phyloP scores from a whole-genome alignment of 805 yeast species.

The Yarrowia alimentaria region DNA sequence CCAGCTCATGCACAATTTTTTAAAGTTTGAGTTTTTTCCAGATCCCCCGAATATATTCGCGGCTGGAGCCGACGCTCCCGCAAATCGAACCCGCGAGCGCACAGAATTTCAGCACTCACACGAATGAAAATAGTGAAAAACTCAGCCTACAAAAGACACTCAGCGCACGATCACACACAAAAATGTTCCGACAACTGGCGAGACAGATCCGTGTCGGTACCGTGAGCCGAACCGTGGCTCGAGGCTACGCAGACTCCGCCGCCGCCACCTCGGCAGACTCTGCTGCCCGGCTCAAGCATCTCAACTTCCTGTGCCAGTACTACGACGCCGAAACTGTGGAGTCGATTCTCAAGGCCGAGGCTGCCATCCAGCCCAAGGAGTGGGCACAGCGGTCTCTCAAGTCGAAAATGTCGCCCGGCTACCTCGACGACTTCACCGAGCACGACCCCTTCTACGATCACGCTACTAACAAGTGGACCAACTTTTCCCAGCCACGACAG shows the following conservation, averaged over 20 bases:
- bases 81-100: not conserved
- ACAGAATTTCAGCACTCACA: no score
- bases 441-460: slow-evolving; percentile 77
- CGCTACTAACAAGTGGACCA: slow-evolving; percentile 48
- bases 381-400: slow-evolving; percentile 48
- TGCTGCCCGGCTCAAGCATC: slow-evolving; percentile 43
- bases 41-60: no score
- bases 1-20: slow-evolving; percentile 23
- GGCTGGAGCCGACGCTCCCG: no score
- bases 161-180: not conserved
- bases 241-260: slow-evolving; percentile 11
- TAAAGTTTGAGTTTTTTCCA: slow-evolving; percentile 1
- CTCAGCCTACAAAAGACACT: not conserved
- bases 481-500: slow-evolving; percentile 55
- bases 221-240: not conserved
- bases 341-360: slow-evolving; percentile 78
- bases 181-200: slow-evolving; percentile 24
- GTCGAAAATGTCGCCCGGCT: slow-evolving; percentile 63
- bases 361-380: slow-evolving; percentile 64
- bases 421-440: slow-evolving; percentile 65
- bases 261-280: not conserved
- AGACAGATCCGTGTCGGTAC: slow-evolving; percentile 13
- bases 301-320: slow-evolving; percentile 63
- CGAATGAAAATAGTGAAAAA: not conserved
- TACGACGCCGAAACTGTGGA: slow-evolving; percentile 80